Conservation (phyloP, 2,329 filamentous ascomycete genomes). For the Mollisia scopiformis region DNA sequence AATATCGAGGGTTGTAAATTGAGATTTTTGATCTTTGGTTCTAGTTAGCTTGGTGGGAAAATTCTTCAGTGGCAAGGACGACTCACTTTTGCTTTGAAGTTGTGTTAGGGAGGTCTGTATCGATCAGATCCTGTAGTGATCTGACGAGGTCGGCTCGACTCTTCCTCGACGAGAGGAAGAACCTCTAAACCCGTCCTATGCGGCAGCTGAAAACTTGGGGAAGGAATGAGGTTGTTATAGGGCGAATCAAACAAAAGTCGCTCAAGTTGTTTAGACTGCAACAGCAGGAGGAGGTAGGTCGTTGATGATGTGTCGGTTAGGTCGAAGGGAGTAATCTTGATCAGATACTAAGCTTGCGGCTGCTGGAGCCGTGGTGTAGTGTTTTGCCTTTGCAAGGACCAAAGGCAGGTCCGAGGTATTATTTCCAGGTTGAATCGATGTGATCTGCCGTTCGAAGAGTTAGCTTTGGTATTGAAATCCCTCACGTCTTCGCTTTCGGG, state of each 20-base stretch:
- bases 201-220: slow-evolving; percentile 87
- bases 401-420: slow-evolving; percentile 55
- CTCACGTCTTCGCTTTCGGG: not conserved
- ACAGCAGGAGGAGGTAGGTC: slow-evolving; percentile 59
- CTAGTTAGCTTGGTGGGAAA: slow-evolving; percentile 6
- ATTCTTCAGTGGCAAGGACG: not conserved
- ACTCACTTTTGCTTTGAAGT: slow-evolving; percentile 34
- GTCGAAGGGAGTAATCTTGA: slow-evolving; percentile 70
- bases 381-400: slow-evolving; percentile 66
- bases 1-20: slow-evolving; percentile 26
- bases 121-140: slow-evolving; percentile 87
- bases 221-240: slow-evolving; percentile 55
- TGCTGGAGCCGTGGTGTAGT: slow-evolving; percentile 61
- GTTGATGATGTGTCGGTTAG: slow-evolving; percentile 70
- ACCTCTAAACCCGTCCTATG: slow-evolving; percentile 97
- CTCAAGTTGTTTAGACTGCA: slow-evolving; percentile 55
- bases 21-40: slow-evolving; percentile 1
- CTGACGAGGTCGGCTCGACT: slow-evolving; percentile 98
- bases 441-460: slow-evolving; percentile 18
- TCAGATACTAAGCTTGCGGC: slow-evolving; percentile 66
- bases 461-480: slow-evolving; percentile 1
- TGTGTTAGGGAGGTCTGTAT: slow-evolving; percentile 93
- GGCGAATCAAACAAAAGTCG: slow-evolving; percentile 53
- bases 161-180: slow-evolving; percentile 99
- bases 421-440: slow-evolving; percentile 11